These are phyloP conservation scores for Pouteria glomerata DNA, from an alignment of 148 eudicot species.

Conservation along the genomic window DNA sequence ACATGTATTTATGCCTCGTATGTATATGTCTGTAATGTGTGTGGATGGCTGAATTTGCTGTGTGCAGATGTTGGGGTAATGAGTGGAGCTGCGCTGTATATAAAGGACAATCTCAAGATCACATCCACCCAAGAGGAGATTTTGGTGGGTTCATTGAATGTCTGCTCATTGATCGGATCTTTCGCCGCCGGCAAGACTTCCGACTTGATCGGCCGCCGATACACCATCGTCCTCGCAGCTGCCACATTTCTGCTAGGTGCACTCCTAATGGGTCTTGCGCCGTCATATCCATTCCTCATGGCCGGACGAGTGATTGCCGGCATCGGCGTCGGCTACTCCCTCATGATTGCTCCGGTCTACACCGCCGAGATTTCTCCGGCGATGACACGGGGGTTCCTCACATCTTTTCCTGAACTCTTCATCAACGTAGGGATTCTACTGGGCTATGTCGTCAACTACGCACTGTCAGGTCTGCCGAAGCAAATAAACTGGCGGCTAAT, in stretches of 20 bases:
- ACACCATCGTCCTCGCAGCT: slow-evolving; percentile 77
- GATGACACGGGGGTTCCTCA: slow-evolving; percentile 68
- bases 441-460: slow-evolving; percentile 62
- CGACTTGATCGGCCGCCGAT: slow-evolving; percentile 74
- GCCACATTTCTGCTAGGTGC: slow-evolving; percentile 70
- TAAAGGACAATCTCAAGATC: slow-evolving; percentile 53
- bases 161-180: slow-evolving; percentile 69
- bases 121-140: slow-evolving; percentile 50
- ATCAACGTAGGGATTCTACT: slow-evolving; percentile 71
- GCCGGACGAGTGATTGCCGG: slow-evolving; percentile 77
- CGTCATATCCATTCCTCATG: slow-evolving; percentile 59
- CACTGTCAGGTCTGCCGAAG: slow-evolving; percentile 45
- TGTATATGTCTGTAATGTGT: no score
- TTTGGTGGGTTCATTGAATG: slow-evolving; percentile 66
- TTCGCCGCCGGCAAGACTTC: slow-evolving; percentile 77
- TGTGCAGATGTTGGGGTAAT: slow-evolving; percentile 82
- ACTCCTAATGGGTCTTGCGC: slow-evolving; percentile 78
- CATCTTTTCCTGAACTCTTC: slow-evolving; percentile 77
- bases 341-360: slow-evolving; percentile 90
- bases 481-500: slow-evolving; percentile 69
- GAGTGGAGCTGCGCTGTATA: slow-evolving; percentile 74
- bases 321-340: slow-evolving; percentile 83
- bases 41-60: neutral
- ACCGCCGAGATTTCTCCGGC: slow-evolving; percentile 81
- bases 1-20: no score